phyloP scores from a whole-genome alignment of 331 rosid genomes.

The Acacia pycnantha region DNA sequence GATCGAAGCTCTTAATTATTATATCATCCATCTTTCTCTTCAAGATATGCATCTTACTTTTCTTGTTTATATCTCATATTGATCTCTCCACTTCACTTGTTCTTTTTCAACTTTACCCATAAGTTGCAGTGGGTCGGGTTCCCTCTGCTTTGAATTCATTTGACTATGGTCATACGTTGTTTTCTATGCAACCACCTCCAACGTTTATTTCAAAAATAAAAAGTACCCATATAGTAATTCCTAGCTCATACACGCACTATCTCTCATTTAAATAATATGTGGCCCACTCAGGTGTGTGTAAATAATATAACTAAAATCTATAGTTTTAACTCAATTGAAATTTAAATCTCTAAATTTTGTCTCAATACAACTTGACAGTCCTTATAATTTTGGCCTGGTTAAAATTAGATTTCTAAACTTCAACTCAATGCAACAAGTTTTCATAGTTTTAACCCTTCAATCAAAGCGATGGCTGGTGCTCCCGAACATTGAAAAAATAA shows the following conservation, averaged over 20 bases:
- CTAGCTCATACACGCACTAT: background rate
- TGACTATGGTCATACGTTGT: background rate
- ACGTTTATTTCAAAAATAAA: background rate
- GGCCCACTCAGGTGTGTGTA: background rate
- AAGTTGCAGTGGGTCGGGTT: background rate
- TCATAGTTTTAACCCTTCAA: too few relatives aligned
- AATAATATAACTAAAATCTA: background rate
- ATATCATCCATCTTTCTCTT: conserved; percentile 36
- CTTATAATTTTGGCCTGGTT: too few relatives aligned
- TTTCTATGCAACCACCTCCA: background rate
- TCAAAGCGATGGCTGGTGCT: too few relatives aligned
- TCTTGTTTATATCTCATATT: conserved; percentile 5
- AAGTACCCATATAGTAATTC: background rate
- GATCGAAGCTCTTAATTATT: conserved; percentile 23
- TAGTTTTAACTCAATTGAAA: background rate
- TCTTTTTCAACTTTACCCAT: background rate
- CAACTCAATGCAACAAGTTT: too few relatives aligned
- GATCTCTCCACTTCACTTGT: conserved; percentile 20
- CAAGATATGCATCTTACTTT: conserved; percentile 39
- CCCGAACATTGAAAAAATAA: too few relatives aligned
- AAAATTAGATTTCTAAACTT: too few relatives aligned
- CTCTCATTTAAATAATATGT: background rate
- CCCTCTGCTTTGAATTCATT: background rate
- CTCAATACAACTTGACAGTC: too few relatives aligned
- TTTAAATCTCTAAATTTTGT: too few relatives aligned